Evolutionary conservation across 1,284 basidiomycete species (phyloP), one percentile per base, ranked within the genome.

Genomic region (Ganoderma resinaceum): DNA sequence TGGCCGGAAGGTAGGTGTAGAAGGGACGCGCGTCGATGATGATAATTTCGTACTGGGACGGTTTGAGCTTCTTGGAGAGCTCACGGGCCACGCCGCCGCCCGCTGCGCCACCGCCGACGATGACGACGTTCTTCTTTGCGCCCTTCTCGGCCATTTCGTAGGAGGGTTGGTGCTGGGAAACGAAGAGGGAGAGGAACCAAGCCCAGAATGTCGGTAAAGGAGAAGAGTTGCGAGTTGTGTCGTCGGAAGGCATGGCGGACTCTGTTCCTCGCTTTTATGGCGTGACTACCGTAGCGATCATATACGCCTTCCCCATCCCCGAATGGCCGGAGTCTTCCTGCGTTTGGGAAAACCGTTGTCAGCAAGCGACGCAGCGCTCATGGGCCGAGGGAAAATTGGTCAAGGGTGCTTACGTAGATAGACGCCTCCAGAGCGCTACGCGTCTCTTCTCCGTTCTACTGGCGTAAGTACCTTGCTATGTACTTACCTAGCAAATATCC

Each of bases 91-190:
- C 65, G 46, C 65, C 61, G 23, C 74, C 68, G 52, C 81, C 82
- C 0, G 77, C 77, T 58, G 67, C 76, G 49, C 82, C 82, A 38
- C 80, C 82, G 52, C 82, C 82, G 58, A 83, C 73, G 66, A 83
- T 71, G 53, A 83, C 80, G 63, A 83, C 72, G 75, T 75, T 80
- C 66, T 78, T 77, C 72, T 78, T 77, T 29, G 49, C 61, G 5
- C 58, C 0, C 64, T 67, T 72, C 75, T 76, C 61, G 74, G 74
- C 78, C 78, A 77, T 55, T 29, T 62, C 61, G 61, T 60, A 62
- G 18, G 33, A 33, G 61, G 16, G 37, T 16, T 33, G 20, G 26
- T 52, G 31, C 20, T 35, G n/a, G 11, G 38, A 38, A 8, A 26
- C 8, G 62, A 63, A 59, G 66, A 63, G 42, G 33, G 63, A 60